phyloP scores from a whole-genome alignment of 2,329 filamentous ascomycete species.

The Aureobasidium sp. region DNA sequence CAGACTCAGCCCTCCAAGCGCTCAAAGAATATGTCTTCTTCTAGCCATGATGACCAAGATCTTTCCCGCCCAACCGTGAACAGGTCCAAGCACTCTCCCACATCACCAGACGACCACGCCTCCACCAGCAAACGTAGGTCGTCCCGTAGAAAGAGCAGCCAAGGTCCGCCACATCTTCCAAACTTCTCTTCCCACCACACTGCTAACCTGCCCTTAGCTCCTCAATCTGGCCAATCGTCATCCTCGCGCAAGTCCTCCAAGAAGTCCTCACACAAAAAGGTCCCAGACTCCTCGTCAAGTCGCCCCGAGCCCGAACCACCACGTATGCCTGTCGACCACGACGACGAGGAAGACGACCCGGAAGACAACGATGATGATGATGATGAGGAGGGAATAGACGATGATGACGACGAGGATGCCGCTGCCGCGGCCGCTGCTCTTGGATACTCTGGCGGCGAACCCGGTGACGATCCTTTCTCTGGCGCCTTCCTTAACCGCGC shows the following conservation, averaged over 20 bases:
- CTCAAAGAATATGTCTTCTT: constrained; percentile 56
- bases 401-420: constrained; percentile 22
- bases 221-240: constrained; percentile 25
- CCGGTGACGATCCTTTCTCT: constrained; percentile 54
- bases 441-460: constrained; percentile 46
- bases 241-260: constrained; percentile 24
- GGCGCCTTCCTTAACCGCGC: constrained; percentile 59
- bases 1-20: constrained; percentile 34
- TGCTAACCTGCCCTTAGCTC: constrained; percentile 27
- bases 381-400: constrained; percentile 26
- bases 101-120: constrained; percentile 53
- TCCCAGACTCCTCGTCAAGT: not conserved
- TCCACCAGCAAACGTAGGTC: constrained; percentile 64
- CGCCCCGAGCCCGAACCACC: not conserved
- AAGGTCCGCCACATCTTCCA: constrained; percentile 35
- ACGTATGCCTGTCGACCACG: not conserved
- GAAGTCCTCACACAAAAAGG: constrained; percentile 21
- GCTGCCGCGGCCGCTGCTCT: constrained; percentile 27
- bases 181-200: not conserved
- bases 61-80: constrained; percentile 20
- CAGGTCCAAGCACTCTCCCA: constrained; percentile 50
- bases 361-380: constrained; percentile 21
- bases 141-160: constrained; percentile 58
- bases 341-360: not conserved
- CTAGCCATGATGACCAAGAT: constrained; percentile 47